Evolutionary conservation across 2,329 filamentous ascomycete genomes (phyloP).

Genomic region (Trichoderma aggressivum): DNA sequence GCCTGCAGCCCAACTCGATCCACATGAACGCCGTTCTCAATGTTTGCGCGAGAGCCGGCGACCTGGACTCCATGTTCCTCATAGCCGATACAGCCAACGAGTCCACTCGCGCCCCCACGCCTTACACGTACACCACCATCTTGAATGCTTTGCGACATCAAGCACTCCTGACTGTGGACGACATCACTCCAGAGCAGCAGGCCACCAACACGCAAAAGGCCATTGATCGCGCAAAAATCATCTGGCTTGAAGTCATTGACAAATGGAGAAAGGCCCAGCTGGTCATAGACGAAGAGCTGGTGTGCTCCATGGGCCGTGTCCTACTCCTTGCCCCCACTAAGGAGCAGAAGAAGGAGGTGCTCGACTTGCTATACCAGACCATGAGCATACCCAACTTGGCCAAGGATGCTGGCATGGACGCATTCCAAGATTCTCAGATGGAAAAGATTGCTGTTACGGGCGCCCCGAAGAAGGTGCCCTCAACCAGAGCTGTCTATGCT

Average conservation of each 20-base stretch:
- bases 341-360: conserved; percentile 65
- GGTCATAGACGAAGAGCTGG: conserved; percentile 71
- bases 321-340: conserved; percentile 61
- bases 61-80: conserved; percentile 78
- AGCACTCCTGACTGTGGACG: conserved; percentile 26
- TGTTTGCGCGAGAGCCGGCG: conserved; percentile 69
- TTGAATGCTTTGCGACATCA: conserved; percentile 66
- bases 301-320: conserved; percentile 76
- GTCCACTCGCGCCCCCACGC: conserved; percentile 59
- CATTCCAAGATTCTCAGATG: conserved; percentile 24
- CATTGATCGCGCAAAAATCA: conserved; percentile 63
- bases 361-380: conserved; percentile 75
- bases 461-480: conserved; percentile 19
- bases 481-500: conserved; percentile 34
- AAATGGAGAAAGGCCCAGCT: conserved; percentile 72
- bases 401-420: conserved; percentile 29
- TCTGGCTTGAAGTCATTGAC: conserved; percentile 79
- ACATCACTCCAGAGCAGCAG: conserved; percentile 31
- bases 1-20: conserved; percentile 68
- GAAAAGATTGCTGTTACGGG: conserved; percentile 22
- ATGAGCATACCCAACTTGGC: conserved; percentile 66
- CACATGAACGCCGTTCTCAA: conserved; percentile 87
- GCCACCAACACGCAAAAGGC: conserved; percentile 40
- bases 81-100: conserved; percentile 71
- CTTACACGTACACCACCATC: conserved; percentile 75